Conservation (phyloP, 345 rosid species). For the Syzygium jambos region DNA sequence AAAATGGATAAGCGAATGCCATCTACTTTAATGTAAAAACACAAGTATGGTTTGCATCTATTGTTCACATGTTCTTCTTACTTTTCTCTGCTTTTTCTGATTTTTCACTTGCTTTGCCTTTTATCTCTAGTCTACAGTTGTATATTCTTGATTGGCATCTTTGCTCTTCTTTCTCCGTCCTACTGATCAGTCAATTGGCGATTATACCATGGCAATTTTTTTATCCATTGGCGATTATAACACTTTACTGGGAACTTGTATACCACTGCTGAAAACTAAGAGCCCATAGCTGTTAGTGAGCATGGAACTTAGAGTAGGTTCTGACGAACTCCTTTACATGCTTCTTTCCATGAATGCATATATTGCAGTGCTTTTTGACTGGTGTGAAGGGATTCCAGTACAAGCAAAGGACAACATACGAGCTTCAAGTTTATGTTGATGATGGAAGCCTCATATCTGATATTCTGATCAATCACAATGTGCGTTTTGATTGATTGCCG, state of each 20-base stretch:
- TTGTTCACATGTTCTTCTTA: neutral
- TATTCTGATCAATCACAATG: slow-evolving; percentile 69
- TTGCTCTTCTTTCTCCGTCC: neutral
- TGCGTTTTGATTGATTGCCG: slow-evolving; percentile 18
- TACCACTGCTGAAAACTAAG: neutral
- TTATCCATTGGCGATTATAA: neutral
- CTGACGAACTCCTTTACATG: neutral
- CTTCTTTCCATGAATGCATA: neutral
- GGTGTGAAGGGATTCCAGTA: slow-evolving; percentile 80
- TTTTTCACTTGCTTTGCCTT: neutral
- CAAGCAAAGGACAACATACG: slow-evolving; percentile 48
- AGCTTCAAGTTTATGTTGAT: slow-evolving; percentile 69
- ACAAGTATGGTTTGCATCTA: neutral
- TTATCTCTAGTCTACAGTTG: neutral
- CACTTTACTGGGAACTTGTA: neutral
- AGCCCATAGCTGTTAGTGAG: neutral
- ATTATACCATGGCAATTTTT: neutral
- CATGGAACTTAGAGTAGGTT: neutral
- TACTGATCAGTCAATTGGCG: no score
- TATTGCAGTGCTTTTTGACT: slow-evolving; percentile 74
- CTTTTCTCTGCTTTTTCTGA: neutral
- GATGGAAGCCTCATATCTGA: slow-evolving; percentile 96
- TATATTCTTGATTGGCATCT: neutral
- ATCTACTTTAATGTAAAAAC: neutral
- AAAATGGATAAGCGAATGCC: neutral